phyloP scores from a whole-genome alignment of 2,329 filamentous ascomycete species.

The Huntiella moniliformis region DNA sequence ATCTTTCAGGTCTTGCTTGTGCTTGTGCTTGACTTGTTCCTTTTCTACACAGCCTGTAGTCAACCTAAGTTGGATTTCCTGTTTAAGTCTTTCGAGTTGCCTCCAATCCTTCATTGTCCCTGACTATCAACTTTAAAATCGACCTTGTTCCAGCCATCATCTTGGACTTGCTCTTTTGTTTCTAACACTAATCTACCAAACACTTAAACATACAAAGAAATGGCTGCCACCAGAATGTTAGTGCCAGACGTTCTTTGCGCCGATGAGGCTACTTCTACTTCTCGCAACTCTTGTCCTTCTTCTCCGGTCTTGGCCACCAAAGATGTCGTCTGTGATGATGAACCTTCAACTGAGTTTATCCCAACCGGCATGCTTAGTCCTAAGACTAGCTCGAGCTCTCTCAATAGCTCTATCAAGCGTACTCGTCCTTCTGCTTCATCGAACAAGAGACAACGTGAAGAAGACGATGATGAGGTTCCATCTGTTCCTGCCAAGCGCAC shows the following conservation, averaged over 20 bases:
- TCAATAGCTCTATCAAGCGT: conserved; percentile 1
- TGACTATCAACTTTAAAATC: too few species aligned
- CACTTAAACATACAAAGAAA: background rate
- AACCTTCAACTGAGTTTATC: background rate
- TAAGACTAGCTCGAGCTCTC: conserved; percentile 6
- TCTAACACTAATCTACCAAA: background rate
- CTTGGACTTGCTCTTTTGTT: background rate
- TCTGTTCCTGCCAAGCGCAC: conserved; percentile 7
- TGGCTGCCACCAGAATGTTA: conserved; percentile 6
- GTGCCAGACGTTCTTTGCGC: conserved; percentile 6
- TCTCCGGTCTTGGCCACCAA: background rate
- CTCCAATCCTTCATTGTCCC: too few species aligned
- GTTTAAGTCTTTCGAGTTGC: too few species aligned
- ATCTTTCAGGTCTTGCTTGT: too few species aligned
- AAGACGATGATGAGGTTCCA: conserved; percentile 5
- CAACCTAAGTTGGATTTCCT: too few species aligned
- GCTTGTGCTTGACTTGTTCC: too few species aligned
- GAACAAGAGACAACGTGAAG: conserved; percentile 1
- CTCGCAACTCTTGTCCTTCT: conserved; percentile 1
- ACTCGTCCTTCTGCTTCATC: background rate
- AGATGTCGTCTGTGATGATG: background rate
- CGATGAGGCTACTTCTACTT: background rate
- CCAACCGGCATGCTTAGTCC: conserved; percentile 4
- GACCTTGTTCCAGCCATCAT: background rate
- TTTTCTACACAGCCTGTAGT: too few species aligned